Evolutionary conservation across 805 yeast genomes (phyloP).

Genomic region (Isabelozyma gotoi): DNA sequence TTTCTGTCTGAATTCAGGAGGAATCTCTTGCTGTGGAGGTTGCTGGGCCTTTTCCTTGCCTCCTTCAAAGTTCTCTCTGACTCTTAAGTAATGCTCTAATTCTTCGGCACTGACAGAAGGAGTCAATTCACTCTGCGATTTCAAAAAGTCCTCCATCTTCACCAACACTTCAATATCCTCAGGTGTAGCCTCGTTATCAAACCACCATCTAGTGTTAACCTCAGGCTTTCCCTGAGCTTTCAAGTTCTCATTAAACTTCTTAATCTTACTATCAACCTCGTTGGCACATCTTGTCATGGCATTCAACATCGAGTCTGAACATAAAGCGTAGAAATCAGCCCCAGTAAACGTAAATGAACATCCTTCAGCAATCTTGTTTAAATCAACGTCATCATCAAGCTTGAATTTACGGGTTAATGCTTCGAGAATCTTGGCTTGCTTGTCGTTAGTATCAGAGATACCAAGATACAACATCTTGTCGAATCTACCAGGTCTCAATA

Average conservation of each 20-base stretch:
- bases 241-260: slow-evolving; percentile 43
- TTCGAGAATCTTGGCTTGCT: slow-evolving; percentile 79
- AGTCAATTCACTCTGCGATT: slow-evolving; percentile 66
- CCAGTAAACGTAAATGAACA: slow-evolving; percentile 95
- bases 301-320: slow-evolving; percentile 93
- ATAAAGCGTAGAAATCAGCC: slow-evolving; percentile 95
- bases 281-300: slow-evolving; percentile 92
- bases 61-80: slow-evolving; percentile 84
- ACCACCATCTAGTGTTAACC: slow-evolving; percentile 83
- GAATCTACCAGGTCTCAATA: slow-evolving; percentile 90
- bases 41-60: slow-evolving; percentile 39
- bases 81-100: slow-evolving; percentile 72
- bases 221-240: slow-evolving; percentile 32
- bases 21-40: neutral
- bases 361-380: slow-evolving; percentile 55
- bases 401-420: slow-evolving; percentile 86
- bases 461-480: slow-evolving; percentile 95
- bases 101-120: slow-evolving; percentile 92
- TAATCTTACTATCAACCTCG: slow-evolving; percentile 67
- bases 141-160: slow-evolving; percentile 68
- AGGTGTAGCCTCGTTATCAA: slow-evolving; percentile 71
- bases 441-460: slow-evolving; percentile 85
- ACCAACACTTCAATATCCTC: slow-evolving; percentile 72
- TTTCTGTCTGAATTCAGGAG: slow-evolving; percentile 4
- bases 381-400: slow-evolving; percentile 58